phyloP scores from a whole-genome alignment of 1,139 yeast genomes.

The Lodderomyces metapsilosis region DNA sequence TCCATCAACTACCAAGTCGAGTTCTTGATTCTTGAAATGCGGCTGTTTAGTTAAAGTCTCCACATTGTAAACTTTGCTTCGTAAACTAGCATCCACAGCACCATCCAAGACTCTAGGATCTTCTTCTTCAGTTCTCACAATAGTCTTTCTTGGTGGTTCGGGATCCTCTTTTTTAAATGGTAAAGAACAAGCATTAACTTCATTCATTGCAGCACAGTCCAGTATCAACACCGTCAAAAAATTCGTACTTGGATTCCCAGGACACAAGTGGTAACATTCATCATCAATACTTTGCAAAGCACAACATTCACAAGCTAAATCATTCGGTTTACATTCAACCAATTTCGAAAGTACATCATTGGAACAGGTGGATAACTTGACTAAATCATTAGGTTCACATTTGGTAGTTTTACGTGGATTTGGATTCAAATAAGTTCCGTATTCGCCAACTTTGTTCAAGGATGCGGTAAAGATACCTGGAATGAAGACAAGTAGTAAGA shows the following conservation, averaged over 20 bases:
- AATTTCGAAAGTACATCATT: slow-evolving; percentile 44
- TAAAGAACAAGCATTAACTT: slow-evolving; percentile 49
- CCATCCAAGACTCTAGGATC: slow-evolving; percentile 6
- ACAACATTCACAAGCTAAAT: slow-evolving; percentile 56
- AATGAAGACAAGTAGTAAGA: background rate
- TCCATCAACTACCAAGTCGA: slow-evolving; percentile 10
- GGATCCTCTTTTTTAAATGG: slow-evolving; percentile 45
- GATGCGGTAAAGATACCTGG: slow-evolving; percentile 3
- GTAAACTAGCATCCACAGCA: slow-evolving; percentile 11
- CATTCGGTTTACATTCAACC: slow-evolving; percentile 51
- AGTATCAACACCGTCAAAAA: slow-evolving; percentile 43
- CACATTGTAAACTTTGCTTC: slow-evolving; percentile 11
- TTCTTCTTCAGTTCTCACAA: slow-evolving; percentile 3
- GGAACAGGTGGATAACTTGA: slow-evolving; percentile 43
- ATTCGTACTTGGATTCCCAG: slow-evolving; percentile 47
- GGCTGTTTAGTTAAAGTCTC: slow-evolving; percentile 7
- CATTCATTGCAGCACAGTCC: slow-evolving; percentile 47
- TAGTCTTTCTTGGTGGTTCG: slow-evolving; percentile 4
- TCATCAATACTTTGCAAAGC: slow-evolving; percentile 48
- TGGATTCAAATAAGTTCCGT: slow-evolving; percentile 48
- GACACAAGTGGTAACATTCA: slow-evolving; percentile 48
- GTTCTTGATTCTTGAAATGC: slow-evolving; percentile 12
- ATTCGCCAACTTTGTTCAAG: slow-evolving; percentile 16
- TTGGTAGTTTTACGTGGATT: slow-evolving; percentile 35
- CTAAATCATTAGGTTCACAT: slow-evolving; percentile 43